These are phyloP conservation scores for Helichrysum umbraculigerum DNA, from an alignment of 129 eudicot species.

Conservation along the genomic window DNA sequence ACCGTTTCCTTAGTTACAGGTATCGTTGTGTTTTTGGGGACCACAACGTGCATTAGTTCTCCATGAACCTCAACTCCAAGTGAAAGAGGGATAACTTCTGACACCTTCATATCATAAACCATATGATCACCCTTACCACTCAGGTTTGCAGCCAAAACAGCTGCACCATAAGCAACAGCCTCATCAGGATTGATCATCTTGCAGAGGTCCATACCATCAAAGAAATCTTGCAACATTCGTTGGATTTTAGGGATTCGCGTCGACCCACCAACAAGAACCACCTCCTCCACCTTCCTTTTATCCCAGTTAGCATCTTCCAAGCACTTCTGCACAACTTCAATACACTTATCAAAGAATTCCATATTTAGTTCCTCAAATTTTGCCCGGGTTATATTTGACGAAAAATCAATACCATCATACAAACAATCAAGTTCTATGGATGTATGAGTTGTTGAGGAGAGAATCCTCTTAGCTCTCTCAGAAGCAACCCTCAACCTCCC, in stretches of 20 bases:
- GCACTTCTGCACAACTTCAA: neutral
- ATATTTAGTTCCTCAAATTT: slow-evolving; percentile 24
- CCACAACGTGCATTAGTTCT: too few relatives aligned
- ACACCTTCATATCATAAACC: too few relatives aligned
- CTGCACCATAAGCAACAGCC: too few relatives aligned
- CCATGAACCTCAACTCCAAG: too few relatives aligned
- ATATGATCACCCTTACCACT: too few relatives aligned
- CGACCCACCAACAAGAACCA: slow-evolving; percentile 22
- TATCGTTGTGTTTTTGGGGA: too few relatives aligned
- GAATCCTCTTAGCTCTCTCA: slow-evolving; percentile 19
- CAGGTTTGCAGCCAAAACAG: too few relatives aligned
- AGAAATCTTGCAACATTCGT: slow-evolving; percentile 11
- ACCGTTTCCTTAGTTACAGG: too few relatives aligned
- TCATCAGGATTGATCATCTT: slow-evolving; percentile 9
- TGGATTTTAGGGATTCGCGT: slow-evolving; percentile 20
- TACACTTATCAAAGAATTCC: slow-evolving; percentile 7
- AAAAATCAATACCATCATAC: slow-evolving; percentile 21
- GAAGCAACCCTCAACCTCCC: slow-evolving; percentile 23
- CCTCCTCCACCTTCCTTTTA: neutral
- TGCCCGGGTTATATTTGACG: slow-evolving; percentile 16
- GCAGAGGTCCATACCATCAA: slow-evolving; percentile 4
- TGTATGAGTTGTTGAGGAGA: neutral
- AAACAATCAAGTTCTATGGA: slow-evolving; percentile 7
- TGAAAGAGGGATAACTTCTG: too few relatives aligned
- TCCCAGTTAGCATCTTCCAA: neutral